phyloP scores from a whole-genome alignment of 2,329 filamentous ascomycete genomes.

The Colletotrichum spaethianum region DNA sequence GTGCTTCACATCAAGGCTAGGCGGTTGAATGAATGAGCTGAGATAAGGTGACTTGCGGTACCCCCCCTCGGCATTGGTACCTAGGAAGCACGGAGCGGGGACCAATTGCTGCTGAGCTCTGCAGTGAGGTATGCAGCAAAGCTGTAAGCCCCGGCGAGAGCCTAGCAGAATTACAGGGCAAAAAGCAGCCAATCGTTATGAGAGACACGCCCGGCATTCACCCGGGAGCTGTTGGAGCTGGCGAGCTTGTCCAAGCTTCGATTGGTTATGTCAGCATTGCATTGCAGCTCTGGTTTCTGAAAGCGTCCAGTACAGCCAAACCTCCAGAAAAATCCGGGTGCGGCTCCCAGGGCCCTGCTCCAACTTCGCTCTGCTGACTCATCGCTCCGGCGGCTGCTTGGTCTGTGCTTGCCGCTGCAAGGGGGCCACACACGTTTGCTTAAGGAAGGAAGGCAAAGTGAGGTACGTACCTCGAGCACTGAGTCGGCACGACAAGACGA shows the following conservation, averaged over 20 bases:
- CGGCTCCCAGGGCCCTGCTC: background rate
- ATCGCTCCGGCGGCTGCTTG: background rate
- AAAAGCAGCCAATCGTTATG: too few relatives aligned
- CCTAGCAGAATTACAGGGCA: too few relatives aligned
- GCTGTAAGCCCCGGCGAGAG: too few relatives aligned
- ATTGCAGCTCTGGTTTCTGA: background rate
- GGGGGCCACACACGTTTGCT: background rate
- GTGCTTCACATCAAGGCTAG: background rate
- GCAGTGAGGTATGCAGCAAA: too few relatives aligned
- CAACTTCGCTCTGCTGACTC: conserved; percentile 12
- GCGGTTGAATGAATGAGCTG: background rate
- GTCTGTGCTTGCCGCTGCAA: background rate
- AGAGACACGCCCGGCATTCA: background rate
- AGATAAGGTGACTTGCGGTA: background rate
- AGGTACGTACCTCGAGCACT: conserved; percentile 21
- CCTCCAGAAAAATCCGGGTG: conserved; percentile 2
- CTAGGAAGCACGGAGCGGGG: background rate
- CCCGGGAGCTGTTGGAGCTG: background rate
- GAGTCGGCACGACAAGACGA: conserved; percentile 44
- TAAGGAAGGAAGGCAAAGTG: conserved; percentile 10
- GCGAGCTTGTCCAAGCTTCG: too few relatives aligned
- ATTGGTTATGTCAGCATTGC: background rate
- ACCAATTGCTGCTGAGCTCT: background rate
- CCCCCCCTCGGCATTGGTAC: background rate
- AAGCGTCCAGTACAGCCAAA: background rate